Evolutionary conservation across 1,139 yeast species (phyloP), one percentile per base, ranked within the genome.

Genomic region (Meyerozyma sp.): DNA sequence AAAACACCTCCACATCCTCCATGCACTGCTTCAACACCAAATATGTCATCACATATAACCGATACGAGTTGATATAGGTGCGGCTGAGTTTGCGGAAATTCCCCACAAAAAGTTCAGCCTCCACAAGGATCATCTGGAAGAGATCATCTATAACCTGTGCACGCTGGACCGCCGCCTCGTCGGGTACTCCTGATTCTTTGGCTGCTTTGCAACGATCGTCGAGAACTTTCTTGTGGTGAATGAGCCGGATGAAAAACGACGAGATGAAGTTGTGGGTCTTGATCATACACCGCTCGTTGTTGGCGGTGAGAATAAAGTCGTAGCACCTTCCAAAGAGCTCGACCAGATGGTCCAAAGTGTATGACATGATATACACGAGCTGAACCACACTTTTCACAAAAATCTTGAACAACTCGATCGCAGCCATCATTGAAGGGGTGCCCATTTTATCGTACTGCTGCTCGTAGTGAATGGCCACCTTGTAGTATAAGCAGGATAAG

Each of bases 21-120:
- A 67, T 64, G 53, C 76, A 70, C 48, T 72, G 77, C 45, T 65
- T 61, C 43, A 73, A 56, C 6, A 71, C 71, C 48, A 70, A 67
- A 48, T 63, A 69, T 4, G 75, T 62, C 64, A 73, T 68, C 38
- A 72, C 73, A 49, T 70, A 69, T 20, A 73, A 52, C 48, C 66
- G 62, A 57, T 70, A 71, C 3, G 75, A 69, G 47, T 70, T 71
- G 45, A 66, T 61, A 50, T 73, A 73, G 4, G 64, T 61, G 28
- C 63, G 51, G 49, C 75, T 67, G 49, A 73, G 58, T 36, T 62
- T 64, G 23, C 73, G 49, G 57, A 73, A 71, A 48, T 68, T 66
- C 2, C 77, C 77, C 34, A 73, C 75, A 52, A 73, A 73, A 14
- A 71, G 55, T 46, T 73, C 78, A 1, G 76, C 70, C 47, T 73